Evolutionary conservation across 2,329 filamentous ascomycete genomes (phyloP), one percentile per base, ranked within the genome.

Genomic region (Pseudocercospora fijiensis): DNA sequence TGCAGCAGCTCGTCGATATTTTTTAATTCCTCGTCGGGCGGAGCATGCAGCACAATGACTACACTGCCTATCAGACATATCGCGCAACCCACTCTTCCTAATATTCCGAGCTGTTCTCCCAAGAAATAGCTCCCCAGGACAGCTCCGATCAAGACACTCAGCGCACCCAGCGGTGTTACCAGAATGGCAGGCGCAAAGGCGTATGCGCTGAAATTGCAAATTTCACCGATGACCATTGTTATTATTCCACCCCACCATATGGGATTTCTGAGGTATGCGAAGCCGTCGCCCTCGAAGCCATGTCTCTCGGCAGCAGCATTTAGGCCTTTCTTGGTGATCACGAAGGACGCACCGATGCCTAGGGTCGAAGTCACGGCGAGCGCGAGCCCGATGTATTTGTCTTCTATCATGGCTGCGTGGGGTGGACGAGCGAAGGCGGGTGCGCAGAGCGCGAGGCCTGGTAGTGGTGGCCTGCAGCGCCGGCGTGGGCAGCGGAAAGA

Each of bases 151-250:
- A 99, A 83, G 63, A 99, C 96, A 75, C 91, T 95, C 67, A 99
- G 84, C 61, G 95, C 95, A 66, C 95, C 95, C 24, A 99, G 83
- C 26, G 95, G 95, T 4, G 95, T 99, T 45, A 99, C 95, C 59
- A 99, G 85, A 78, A 99, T 99, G n/a, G 95, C 96, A 45, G 95
- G 95, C 69, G 95, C 95, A 79, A 98, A 99, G 7, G 95, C 95
- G 77, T 99, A 99, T 66, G 95, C 95, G 57, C 93, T 93, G 76
- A 99, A 99, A 79, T 99, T 99, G 80, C 92, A 96, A 63, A 97
- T 82, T 80, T 99, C 95, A 75, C 95, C 95, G 51, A 96, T 80
- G 65, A 92, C 90, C 86, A 99, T 87, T 75, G 92, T 96, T 69
- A 89, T 81, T 71, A 98, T 97, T 69, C 95, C 95, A 63, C 86